Conservation (phyloP, 495 filamentous ascomycete genomes). For the Articulospora tetracladia region DNA sequence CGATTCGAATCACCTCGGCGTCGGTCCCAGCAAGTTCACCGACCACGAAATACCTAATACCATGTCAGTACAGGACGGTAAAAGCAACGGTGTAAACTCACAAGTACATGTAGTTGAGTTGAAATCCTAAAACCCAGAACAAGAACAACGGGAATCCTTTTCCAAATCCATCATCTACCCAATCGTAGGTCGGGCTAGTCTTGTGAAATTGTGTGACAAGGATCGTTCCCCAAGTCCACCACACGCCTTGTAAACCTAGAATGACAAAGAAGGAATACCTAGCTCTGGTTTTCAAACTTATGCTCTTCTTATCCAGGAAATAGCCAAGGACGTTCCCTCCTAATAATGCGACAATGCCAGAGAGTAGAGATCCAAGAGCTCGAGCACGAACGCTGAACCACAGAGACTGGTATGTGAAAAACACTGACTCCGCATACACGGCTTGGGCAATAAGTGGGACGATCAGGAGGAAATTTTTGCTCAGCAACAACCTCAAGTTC, state of each 20-base stretch:
- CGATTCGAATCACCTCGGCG: constrained; percentile 56
- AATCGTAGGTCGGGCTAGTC: constrained; percentile 52
- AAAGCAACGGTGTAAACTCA: constrained; percentile 27
- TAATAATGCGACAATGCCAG: constrained; percentile 54
- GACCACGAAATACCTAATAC: constrained; percentile 54
- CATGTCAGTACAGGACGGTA: not conserved
- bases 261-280: constrained; percentile 37
- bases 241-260: constrained; percentile 48
- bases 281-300: constrained; percentile 40
- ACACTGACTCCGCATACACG: constrained; percentile 57
- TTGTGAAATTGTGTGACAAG: constrained; percentile 47
- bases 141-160: constrained; percentile 54
- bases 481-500: constrained; percentile 46
- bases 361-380: constrained; percentile 59
- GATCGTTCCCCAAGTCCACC: constrained; percentile 61
- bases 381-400: constrained; percentile 62
- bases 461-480: constrained; percentile 50
- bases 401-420: constrained; percentile 54
- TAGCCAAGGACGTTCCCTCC: constrained; percentile 52
- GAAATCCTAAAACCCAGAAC: constrained; percentile 55
- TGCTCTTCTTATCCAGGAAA: constrained; percentile 47
- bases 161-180: constrained; percentile 51
- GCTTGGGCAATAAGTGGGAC: constrained; percentile 57
- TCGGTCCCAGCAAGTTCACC: constrained; percentile 51
- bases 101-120: constrained; percentile 61